Percentiles rank a stretch among this genome's conserved stretches.
Evolutionary conservation across 306 rosid species (phyloP).

Genomic region (Urtica urens): DNA sequence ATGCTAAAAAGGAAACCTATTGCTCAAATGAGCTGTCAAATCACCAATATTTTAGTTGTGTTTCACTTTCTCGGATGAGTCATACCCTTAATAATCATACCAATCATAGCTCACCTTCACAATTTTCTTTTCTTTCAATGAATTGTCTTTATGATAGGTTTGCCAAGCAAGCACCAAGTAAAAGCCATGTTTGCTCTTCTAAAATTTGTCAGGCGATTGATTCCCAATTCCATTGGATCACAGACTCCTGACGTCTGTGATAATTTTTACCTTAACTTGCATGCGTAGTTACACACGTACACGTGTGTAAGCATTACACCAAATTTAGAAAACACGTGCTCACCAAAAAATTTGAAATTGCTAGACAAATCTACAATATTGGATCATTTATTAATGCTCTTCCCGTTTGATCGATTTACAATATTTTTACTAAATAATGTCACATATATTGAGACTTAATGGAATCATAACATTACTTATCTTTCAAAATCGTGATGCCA

Average conservation of each 20-base stretch:
- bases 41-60: slow-evolving; percentile 10
- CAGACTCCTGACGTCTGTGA: background rate
- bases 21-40: slow-evolving; percentile 1
- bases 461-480: too few relatives aligned
- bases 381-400: too few relatives aligned
- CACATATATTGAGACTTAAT: too few relatives aligned
- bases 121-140: background rate
- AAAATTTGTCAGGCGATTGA: background rate
- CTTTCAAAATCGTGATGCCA: too few relatives aligned
- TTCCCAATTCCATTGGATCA: slow-evolving; percentile 1
- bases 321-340: too few relatives aligned
- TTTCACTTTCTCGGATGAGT: slow-evolving; percentile 4
- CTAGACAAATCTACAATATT: too few relatives aligned
- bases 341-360: too few relatives aligned
- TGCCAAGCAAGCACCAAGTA: background rate
- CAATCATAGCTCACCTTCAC: slow-evolving; percentile 7
- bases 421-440: too few relatives aligned
- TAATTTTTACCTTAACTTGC: background rate
- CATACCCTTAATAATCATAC: slow-evolving; percentile 1
- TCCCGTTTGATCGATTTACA: too few relatives aligned
- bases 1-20: too few relatives aligned
- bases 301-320: too few relatives aligned
- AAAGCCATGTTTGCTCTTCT: background rate
- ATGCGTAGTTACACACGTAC: too few relatives aligned
- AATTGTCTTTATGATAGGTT: background rate